Percentiles rank a stretch among this genome's conserved stretches.
Conservation (phyloP, 2,329 filamentous ascomycete species). For the Colletotrichum shisoi region DNA sequence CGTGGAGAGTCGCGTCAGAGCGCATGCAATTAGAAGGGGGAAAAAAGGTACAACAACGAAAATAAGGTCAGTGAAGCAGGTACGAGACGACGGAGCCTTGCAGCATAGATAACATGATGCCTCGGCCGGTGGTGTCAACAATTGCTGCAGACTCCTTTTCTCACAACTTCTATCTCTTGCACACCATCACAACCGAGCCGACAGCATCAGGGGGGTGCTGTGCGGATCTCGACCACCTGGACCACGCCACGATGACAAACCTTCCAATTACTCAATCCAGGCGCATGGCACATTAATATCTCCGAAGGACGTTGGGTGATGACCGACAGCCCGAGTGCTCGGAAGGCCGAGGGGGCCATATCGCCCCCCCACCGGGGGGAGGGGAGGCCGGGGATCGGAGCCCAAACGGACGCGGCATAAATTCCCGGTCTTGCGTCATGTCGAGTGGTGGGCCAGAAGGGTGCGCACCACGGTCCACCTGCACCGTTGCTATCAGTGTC, state of each 20-base stretch:
- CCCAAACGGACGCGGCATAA: constrained; percentile 34
- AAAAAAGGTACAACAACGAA: too few species aligned
- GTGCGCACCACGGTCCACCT: constrained; percentile 31
- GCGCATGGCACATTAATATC: constrained; percentile 18
- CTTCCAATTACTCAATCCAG: neutral
- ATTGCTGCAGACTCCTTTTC: neutral
- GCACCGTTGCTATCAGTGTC: neutral
- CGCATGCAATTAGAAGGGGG: neutral
- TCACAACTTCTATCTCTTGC: constrained; percentile 17
- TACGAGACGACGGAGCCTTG: constrained; percentile 4
- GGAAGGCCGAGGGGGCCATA: constrained; percentile 31
- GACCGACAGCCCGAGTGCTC: constrained; percentile 29
- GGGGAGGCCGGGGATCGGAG: constrained; percentile 32
- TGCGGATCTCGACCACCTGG: constrained; percentile 8
- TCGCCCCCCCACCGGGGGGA: constrained; percentile 17
- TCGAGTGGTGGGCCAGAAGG: constrained; percentile 24
- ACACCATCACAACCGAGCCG: neutral
- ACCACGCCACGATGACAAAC: constrained; percentile 29
- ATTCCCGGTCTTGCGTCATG: constrained; percentile 36
- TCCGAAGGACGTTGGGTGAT: constrained; percentile 23
- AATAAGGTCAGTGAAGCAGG: constrained; percentile 11
- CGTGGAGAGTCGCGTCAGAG: neutral
- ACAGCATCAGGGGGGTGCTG: neutral
- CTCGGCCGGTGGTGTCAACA: neutral
- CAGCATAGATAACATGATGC: neutral